These are phyloP conservation scores for Alternaria burnsii DNA, from an alignment of 2,329 filamentous ascomycete genomes.

Conservation along the genomic window DNA sequence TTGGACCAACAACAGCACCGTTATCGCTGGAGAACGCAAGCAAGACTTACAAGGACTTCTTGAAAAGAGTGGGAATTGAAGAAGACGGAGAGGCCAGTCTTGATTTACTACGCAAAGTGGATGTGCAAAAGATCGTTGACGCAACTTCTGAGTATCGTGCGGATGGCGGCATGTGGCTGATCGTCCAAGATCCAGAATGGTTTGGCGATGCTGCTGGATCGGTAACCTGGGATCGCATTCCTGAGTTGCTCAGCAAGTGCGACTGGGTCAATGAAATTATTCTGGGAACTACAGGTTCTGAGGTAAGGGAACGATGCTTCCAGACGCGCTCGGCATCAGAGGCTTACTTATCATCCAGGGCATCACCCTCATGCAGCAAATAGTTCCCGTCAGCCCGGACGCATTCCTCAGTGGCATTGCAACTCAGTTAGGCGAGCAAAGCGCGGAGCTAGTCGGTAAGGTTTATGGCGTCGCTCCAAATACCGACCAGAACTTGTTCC, in stretches of 20 bases:
- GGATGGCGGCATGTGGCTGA: conserved; percentile 19
- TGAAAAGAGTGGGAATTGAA: conserved; percentile 32
- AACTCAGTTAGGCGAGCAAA: conserved; percentile 21
- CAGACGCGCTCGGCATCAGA: background rate
- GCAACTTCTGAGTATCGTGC: conserved; percentile 12
- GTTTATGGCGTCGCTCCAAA: conserved; percentile 50
- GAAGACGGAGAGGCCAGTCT: conserved; percentile 21
- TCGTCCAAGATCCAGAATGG: conserved; percentile 23
- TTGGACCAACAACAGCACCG: conserved; percentile 26
- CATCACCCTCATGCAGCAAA: background rate
- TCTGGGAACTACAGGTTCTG: conserved; percentile 57
- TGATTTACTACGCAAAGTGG: conserved; percentile 14
- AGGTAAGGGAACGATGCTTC: conserved; percentile 41
- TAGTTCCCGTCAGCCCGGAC: conserved; percentile 19
- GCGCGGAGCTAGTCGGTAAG: conserved; percentile 28
- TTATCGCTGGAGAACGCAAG: conserved; percentile 13
- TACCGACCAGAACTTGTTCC: conserved; percentile 49
- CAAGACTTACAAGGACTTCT: conserved; percentile 18
- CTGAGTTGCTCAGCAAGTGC: conserved; percentile 24
- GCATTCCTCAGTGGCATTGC: conserved; percentile 34
- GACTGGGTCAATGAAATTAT: conserved; percentile 56
- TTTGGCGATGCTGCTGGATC: conserved; percentile 18
- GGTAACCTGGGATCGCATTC: conserved; percentile 32
- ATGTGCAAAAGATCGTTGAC: conserved; percentile 24
- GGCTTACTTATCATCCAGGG: conserved; percentile 6